A percentile compares a stretch with the other conserved stretches of the same genome.
phyloP scores from a whole-genome alignment of 345 rosid genomes.

The Eucalyptus pumila region DNA sequence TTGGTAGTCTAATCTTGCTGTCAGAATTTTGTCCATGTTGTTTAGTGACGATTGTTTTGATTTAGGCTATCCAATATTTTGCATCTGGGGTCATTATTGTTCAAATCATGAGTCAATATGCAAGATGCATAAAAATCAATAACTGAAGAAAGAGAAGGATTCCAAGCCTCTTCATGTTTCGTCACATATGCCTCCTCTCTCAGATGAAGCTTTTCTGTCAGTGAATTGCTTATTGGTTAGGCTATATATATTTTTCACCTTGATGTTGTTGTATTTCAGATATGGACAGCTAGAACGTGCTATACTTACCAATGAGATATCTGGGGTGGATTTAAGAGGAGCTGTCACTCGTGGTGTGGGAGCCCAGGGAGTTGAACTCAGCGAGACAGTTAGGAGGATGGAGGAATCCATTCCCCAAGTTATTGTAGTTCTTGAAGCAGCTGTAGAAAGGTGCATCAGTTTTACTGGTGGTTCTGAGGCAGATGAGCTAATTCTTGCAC shows the following conservation, averaged over 20 bases:
- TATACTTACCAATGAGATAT: slow-evolving; percentile 76
- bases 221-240: background rate
- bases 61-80: background rate
- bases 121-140: background rate
- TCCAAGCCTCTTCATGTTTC: background rate
- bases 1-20: background rate
- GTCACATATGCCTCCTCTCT: background rate
- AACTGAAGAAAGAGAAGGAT: background rate
- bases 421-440: slow-evolving; percentile 86
- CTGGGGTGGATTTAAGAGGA: slow-evolving; percentile 93
- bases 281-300: slow-evolving; percentile 95
- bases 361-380: slow-evolving; percentile 97
- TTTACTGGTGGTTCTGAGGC: slow-evolving; percentile 98
- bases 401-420: slow-evolving; percentile 97
- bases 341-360: slow-evolving; percentile 97
- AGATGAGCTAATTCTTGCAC: slow-evolving; percentile 82
- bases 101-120: background rate
- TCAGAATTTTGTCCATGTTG: background rate
- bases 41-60: background rate
- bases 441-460: slow-evolving; percentile 88
- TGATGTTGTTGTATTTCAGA: slow-evolving; percentile 20
- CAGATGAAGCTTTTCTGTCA: background rate
- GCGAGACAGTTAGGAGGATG: slow-evolving; percentile 97
- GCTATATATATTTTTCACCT: background rate
- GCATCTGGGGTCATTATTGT: background rate